phyloP scores from a whole-genome alignment of 2,329 filamentous ascomycete species.

The Ophiostoma australiae region DNA sequence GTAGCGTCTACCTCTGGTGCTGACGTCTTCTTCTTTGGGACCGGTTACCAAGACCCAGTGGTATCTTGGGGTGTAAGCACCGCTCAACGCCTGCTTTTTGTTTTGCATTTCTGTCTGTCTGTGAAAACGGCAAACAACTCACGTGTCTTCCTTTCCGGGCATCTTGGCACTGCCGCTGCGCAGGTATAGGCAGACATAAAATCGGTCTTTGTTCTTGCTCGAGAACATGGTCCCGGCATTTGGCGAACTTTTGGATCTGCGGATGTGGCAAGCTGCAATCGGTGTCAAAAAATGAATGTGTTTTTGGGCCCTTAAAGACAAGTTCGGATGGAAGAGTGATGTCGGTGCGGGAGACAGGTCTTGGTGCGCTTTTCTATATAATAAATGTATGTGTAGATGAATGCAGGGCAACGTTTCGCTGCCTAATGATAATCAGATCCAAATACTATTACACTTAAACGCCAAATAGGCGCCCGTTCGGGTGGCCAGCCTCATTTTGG shows the following conservation, averaged over 20 bases:
- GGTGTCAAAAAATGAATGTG: no score
- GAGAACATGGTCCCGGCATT: neutral
- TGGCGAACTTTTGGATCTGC: neutral
- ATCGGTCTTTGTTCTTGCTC: neutral
- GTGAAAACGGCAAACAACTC: neutral
- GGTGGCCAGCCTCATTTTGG: no score
- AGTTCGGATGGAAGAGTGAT: no score
- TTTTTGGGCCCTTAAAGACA: no score
- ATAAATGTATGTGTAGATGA: no score
- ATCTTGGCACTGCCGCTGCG: neutral
- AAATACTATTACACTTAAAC: no score
- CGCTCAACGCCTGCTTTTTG: neutral
- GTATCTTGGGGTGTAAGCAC: neutral
- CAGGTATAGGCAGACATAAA: neutral
- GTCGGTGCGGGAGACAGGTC: no score
- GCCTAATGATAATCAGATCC: no score
- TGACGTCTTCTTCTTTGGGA: neutral
- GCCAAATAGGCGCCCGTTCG: no score
- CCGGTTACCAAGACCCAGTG: neutral
- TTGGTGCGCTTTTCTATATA: no score
- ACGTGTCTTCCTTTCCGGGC: conserved; percentile 12
- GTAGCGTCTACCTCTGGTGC: neutral
- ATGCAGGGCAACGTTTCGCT: no score
- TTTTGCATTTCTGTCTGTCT: neutral
- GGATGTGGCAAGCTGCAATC: neutral